Conservation (phyloP, 768 basidiomycete genomes). For the Fomitopsis pulvina region DNA sequence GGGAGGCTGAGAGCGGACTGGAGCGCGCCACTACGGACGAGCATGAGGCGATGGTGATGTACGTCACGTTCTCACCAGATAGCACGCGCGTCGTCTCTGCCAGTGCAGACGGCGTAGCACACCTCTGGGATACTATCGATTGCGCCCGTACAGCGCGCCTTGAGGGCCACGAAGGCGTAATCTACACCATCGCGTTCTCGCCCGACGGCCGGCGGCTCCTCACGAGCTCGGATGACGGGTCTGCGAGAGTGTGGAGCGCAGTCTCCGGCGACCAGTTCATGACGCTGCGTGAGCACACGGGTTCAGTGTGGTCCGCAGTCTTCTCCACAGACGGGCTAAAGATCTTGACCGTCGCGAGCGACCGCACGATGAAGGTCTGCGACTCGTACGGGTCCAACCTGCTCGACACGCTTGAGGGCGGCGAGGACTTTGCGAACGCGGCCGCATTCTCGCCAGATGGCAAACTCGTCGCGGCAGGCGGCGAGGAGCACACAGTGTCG, state of each 20-base stretch:
- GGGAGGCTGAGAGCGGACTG: not conserved
- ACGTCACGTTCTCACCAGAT: conserved; percentile 16
- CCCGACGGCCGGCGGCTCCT: conserved; percentile 19
- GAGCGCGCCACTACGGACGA: not conserved
- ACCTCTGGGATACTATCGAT: conserved; percentile 8
- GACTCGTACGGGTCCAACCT: conserved; percentile 9
- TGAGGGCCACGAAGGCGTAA: conserved; percentile 10
- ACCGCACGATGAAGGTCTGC: conserved; percentile 40
- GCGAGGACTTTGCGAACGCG: conserved; percentile 1
- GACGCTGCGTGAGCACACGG: not conserved
- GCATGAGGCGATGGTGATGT: conserved; percentile 9
- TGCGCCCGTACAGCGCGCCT: conserved; percentile 12
- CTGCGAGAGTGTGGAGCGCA: conserved; percentile 18
- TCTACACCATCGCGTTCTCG: conserved; percentile 19
- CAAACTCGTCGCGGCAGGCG: conserved; percentile 5
- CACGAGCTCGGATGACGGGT: conserved; percentile 21
- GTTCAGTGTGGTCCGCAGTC: not conserved
- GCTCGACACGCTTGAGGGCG: not conserved
- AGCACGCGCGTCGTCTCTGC: conserved; percentile 8
- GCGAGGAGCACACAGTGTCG: conserved; percentile 6
- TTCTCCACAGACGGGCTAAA: conserved; percentile 8
- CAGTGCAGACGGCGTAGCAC: conserved; percentile 8
- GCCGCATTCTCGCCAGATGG: conserved; percentile 12
- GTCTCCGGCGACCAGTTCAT: not conserved
- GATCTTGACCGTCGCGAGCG: conserved; percentile 24